Evolutionary conservation across 768 basidiomycete genomes (phyloP), one percentile per base, ranked within the genome.

Genomic region (Tephrocybe sp.): DNA sequence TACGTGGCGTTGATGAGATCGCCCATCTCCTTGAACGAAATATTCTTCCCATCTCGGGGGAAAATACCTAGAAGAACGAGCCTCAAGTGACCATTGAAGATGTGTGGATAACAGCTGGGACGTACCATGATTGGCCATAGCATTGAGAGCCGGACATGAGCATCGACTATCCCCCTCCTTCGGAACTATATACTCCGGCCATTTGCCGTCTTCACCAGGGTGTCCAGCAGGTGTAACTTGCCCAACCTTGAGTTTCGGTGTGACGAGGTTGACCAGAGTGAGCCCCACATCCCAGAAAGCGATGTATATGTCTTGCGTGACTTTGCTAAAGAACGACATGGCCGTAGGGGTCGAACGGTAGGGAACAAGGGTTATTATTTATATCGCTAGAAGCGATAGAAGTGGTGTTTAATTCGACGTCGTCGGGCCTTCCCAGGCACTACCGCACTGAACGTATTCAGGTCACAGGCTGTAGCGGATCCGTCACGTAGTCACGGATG

Each of bases 101-200:
- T 31, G 40, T 22, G 16, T 2, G 14, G 6, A 31, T 8, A 34
- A 34, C 20, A 20, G n/a, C 5, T 22, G 31, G n/a, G 26, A 72
- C 70, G 38, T 34, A 89, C 89, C 90, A 53, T 92, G 89, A 62
- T 92, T 92, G 5, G 89, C 87, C 79, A 92, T 72, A 0, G 87
- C 84, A 57, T 92, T 92, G 51, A 92, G 64, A 11, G 79, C 87
- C 1, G 55, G 55, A 23, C 55, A 91, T 1, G 83, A 79, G 54
- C 80, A 79, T 2, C 89, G 73, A 59, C 87, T 89, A 57, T 90
- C 88, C 1, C 78, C 80, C 8, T 81, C 74, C 50, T 65, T 66
- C 9, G 86, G 77, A 2, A 83, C 65, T 1, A 73, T 66, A 59
- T 76, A 89, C 59, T 84, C 80, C 0, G 88, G 87, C 88, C 88